Evolutionary conservation across 495 filamentous ascomycete species (phyloP), one percentile per base, ranked within the genome.

Genomic region (Penicillium longicatenatum): DNA sequence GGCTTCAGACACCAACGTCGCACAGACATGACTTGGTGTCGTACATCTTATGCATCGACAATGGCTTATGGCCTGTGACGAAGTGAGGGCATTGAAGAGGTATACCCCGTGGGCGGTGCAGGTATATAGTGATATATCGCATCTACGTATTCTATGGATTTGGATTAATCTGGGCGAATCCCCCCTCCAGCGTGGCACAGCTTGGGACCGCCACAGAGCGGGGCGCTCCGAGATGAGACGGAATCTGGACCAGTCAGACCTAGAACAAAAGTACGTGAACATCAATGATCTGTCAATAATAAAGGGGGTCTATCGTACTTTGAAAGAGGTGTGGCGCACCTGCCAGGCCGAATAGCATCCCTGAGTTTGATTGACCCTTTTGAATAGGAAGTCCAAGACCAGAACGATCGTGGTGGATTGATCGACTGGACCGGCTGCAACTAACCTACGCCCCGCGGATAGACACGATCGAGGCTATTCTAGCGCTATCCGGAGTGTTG

Each of bases 141-240:
- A 37, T 2, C 37, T 39, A n/a, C 14, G 16, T n/a, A 39, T 39
- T 33, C 39, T 17, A 7, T 12, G 41, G n/a, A 43, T 43, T 4
- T 20, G 17, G 8, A 45, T 45, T 45, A 10, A 45, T 21, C 14
- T 41, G 16, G 17, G 11, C 0, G 9, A 22, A 43, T 26, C 6
- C n/a, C 33, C 47, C 17, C n/a, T 43, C 37, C 58, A n/a, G n/a
- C n/a, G 65, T 66, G 66, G 66, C 61, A 66, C 63, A 65, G 63
- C 54, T 39, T 39, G 21, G 48, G 66, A 66, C 63, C 64, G 66
- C 66, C 63, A 69, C 66, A 69, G 17, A 58, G 63, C 60, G 65
- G 65, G 65, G 59, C 49, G 14, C 17, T 17, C 46, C 39, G 21
- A 50, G n/a, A 43, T 37, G 45, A 62, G 59, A 55, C 37, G 31